Evolutionary conservation across 2,329 filamentous ascomycete genomes (phyloP), one percentile per base, ranked within the genome.

Genomic region (Tetracladium maxilliforme): DNA sequence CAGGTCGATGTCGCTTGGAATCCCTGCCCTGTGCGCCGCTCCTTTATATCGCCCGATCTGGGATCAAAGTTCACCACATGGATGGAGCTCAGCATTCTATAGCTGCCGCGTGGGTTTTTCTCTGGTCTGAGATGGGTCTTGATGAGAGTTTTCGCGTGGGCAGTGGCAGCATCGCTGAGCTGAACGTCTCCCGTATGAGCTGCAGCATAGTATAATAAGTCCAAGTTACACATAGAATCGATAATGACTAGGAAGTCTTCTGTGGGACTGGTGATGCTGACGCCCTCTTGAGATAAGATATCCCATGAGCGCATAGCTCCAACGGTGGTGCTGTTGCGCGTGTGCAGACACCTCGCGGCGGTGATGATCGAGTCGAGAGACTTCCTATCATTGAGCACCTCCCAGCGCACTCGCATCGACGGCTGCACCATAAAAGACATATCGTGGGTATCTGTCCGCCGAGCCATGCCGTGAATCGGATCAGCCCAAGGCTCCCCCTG

Each of bases 351-450:
- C 14, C 48, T 40, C 0, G 60, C 60, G 1, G 61, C 60, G 5
- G 48, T 51, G 2, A 57, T 31, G 6, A 64, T 44, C 8, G 48
- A 47, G 2, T 51, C 36, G 1, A 59, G 33, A 14, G 54, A 56
- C 13, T 44, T 28, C 3, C 32, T 23, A 21, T 58, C 51, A 1
- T 48, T 45, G 1, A 50, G 47, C 6, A 63, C 41, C 19, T 63
- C 56, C 55, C 58, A 66, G 4, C 56, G 48, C 10, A 53, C 52
- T 19, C 55, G 56, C 25, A 62, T 44, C 2, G 55, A 54, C 0
- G 61, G 61, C 13, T 58, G 51, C 4, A 66, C 56, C 34, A 67
- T 64, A 33, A 67, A 67, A 0, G 56, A 58, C 44, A 68, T 52
- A 24, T 67, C 62, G 27, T 67, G 63, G 0, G 61, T 67, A 27